Conservation (phyloP, 768 basidiomycete species). For the Hypholoma fasciculare region DNA sequence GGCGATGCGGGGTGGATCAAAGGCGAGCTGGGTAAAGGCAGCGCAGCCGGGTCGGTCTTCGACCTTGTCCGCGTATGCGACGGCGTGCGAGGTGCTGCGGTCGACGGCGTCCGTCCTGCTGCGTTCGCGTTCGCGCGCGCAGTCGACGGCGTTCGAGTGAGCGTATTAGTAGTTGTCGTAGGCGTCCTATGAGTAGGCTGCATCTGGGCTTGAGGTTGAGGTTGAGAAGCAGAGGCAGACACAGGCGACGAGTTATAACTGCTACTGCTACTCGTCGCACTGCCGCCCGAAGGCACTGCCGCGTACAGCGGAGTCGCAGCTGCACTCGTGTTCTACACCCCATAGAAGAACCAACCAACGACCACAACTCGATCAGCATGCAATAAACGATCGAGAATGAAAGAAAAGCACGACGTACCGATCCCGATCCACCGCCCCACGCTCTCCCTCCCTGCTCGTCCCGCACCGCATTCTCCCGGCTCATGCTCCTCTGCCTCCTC, state of each 20-base stretch:
- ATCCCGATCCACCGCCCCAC: conserved; percentile 20
- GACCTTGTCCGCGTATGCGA: background rate
- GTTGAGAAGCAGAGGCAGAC: background rate
- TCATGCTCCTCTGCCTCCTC: conserved; percentile 5
- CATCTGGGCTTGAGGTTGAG: background rate
- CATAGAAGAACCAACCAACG: too few relatives aligned
- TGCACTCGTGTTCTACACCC: too few relatives aligned
- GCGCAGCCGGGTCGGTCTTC: conserved; percentile 18
- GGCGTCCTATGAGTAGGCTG: too few relatives aligned
- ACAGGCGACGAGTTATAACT: background rate
- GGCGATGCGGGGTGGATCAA: background rate
- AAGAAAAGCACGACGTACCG: background rate
- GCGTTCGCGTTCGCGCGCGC: too few relatives aligned
- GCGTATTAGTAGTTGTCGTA: too few relatives aligned
- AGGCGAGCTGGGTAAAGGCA: background rate
- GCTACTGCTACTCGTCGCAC: background rate
- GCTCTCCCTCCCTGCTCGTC: conserved; percentile 28
- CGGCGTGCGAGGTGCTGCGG: too few relatives aligned
- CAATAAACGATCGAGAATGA: too few relatives aligned
- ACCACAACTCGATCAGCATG: too few relatives aligned
- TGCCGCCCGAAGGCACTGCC: too few relatives aligned
- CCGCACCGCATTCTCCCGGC: conserved; percentile 24
- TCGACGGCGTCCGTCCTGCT: too few relatives aligned
- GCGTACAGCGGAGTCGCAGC: too few relatives aligned
- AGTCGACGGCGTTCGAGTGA: too few relatives aligned